Evolutionary conservation across 495 filamentous ascomycete genomes (phyloP).

Genomic region (Aspergillus diversus): DNA sequence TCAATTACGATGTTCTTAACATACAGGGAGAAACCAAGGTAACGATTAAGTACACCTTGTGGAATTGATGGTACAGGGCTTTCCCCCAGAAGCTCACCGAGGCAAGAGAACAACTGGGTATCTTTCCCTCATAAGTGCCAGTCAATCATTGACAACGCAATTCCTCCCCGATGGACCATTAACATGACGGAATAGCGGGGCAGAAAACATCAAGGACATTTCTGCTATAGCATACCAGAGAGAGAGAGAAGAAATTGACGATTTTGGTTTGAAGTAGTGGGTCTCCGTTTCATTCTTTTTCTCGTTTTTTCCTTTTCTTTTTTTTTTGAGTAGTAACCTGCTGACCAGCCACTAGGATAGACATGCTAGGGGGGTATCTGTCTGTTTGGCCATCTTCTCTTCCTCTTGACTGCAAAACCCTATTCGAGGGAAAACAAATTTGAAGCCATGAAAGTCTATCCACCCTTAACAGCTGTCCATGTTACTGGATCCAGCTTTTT

Average conservation of each 20-base stretch:
- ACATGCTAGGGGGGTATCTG: conserved; percentile 46
- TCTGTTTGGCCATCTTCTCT: conserved; percentile 21
- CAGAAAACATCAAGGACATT: conserved; percentile 18
- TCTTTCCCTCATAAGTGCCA: conserved; percentile 98
- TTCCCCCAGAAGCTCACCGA: conserved; percentile 71
- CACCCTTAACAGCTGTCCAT: conserved; percentile 41
- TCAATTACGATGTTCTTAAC: conserved; percentile 43
- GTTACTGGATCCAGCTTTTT: conserved; percentile 44
- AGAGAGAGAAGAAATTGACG: conserved; percentile 28
- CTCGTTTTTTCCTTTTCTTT: conserved; percentile 45
- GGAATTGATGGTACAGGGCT: conserved; percentile 81
- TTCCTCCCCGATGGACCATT: conserved; percentile 46
- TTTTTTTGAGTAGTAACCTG: conserved; percentile 36
- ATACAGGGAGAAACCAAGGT: conserved; percentile 57
- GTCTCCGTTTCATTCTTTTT: conserved; percentile 42
- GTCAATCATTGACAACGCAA: conserved; percentile 58
- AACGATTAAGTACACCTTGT: conserved; percentile 67
- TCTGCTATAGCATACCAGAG: conserved; percentile 32
- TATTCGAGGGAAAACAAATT: conserved; percentile 23
- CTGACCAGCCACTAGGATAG: conserved; percentile 51
- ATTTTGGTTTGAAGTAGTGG: conserved; percentile 32
- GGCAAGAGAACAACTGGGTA: conserved; percentile 60
- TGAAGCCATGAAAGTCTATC: conserved; percentile 22
- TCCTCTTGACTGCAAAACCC: conserved; percentile 7
- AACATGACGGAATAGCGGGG: conserved; percentile 27